Conservation (phyloP, 192 early-diverging fungal genomes). For the Cladochytrium replicatum region DNA sequence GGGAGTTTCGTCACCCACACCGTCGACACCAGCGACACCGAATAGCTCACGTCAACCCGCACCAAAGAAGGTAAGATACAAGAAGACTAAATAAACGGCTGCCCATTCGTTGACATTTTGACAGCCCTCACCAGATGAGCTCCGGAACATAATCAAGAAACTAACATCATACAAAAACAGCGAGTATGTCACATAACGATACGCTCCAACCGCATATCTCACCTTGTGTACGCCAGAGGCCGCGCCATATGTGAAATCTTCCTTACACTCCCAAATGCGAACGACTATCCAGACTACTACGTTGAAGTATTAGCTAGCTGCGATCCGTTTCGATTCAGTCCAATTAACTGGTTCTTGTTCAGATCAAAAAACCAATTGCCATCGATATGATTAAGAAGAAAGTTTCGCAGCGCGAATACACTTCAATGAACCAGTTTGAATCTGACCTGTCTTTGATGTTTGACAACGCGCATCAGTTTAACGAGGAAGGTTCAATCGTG, state of each 20-base stretch:
- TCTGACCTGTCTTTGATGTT: constrained; percentile 73
- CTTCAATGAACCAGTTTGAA: constrained; percentile 57
- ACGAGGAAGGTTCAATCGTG: constrained; percentile 74
- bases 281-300: constrained; percentile 32
- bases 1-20: no score
- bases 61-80: no score
- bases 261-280: constrained; percentile 22
- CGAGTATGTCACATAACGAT: no score
- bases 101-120: no score
- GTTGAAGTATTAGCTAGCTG: constrained; percentile 14
- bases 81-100: no score
- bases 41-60: no score
- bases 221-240: no score
- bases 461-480: constrained; percentile 83
- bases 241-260: constrained; percentile 19
- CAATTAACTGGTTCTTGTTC: neutral
- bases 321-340: neutral
- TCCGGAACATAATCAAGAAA: no score
- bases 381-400: constrained; percentile 35
- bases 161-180: no score
- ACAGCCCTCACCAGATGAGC: no score
- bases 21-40: no score
- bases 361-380: constrained; percentile 49
- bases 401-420: constrained; percentile 21
- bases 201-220: no score